phyloP scores from a whole-genome alignment of 179 eudicot genomes.

The Patellifolia procumbens region DNA sequence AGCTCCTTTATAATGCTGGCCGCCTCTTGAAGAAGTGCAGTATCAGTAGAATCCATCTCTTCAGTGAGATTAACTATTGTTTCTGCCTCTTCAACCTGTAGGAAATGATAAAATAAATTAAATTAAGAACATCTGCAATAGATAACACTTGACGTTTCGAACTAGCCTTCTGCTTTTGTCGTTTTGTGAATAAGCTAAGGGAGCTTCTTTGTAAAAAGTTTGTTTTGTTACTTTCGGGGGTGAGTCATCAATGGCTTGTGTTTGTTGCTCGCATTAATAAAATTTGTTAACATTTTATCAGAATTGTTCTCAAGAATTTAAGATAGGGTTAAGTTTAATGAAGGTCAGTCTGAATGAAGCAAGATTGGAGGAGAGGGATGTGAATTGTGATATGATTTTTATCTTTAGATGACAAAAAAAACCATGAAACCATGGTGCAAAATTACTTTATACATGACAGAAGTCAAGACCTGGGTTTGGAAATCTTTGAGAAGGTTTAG shows the following conservation, averaged over 20 bases:
- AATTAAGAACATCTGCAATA: not conserved
- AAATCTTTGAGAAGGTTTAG: slow-evolving; percentile 70
- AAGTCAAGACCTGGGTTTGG: slow-evolving; percentile 61
- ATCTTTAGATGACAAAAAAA: not conserved
- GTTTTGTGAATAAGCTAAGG: too few species aligned
- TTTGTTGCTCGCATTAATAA: not conserved
- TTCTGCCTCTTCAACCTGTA: slow-evolving; percentile 90
- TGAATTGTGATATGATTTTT: too few species aligned
- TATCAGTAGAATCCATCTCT: slow-evolving; percentile 90
- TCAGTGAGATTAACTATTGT: slow-evolving; percentile 87
- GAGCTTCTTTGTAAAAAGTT: too few species aligned
- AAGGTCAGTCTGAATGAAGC: not conserved
- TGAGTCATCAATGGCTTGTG: not conserved
- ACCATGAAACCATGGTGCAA: not conserved
- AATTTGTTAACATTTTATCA: not conserved
- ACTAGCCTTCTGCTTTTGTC: not conserved
- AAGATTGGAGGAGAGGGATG: not conserved
- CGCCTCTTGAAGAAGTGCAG: slow-evolving; percentile 87
- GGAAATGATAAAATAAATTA: slow-evolving; percentile 1
- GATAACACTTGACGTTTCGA: not conserved
- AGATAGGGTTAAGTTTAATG: not conserved
- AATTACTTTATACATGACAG: not conserved
- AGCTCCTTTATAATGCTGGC: slow-evolving; percentile 61
- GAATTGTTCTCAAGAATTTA: not conserved
- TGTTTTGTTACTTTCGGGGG: not conserved